phyloP scores from a whole-genome alignment of 2,329 filamentous ascomycete species.

The Colletotrichum echinochloae region DNA sequence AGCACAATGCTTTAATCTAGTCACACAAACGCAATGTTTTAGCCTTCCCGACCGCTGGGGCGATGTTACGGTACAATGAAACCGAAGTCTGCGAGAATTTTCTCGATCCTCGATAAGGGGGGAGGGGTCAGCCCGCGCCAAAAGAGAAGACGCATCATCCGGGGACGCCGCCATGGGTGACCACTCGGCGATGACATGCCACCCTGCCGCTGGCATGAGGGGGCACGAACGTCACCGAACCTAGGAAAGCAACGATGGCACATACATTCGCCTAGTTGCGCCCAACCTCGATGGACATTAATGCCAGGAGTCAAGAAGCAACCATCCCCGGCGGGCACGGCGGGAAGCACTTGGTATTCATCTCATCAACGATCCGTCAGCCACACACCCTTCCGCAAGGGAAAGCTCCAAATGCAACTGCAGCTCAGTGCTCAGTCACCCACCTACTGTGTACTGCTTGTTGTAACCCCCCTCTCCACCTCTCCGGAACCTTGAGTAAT shows the following conservation, averaged over 20 bases:
- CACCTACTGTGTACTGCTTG: too few relatives aligned
- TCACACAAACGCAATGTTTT: not conserved
- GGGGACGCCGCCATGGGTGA: not conserved
- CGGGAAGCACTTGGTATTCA: not conserved
- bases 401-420: not conserved
- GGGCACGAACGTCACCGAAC: not conserved
- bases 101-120: conserved; percentile 15
- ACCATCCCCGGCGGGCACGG: not conserved
- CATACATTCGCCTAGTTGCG: not conserved
- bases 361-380: not conserved
- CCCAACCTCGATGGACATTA: conserved; percentile 2
- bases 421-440: not conserved
- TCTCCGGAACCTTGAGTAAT: not conserved
- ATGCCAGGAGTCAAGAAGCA: too few relatives aligned
- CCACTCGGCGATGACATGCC: not conserved
- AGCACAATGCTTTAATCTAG: not conserved
- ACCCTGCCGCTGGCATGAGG: not conserved
- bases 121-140: not conserved
- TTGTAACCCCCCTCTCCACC: too few relatives aligned
- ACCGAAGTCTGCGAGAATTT: not conserved
- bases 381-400: not conserved
- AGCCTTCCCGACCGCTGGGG: not conserved
- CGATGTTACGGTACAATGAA: conserved; percentile 5
- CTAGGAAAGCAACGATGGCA: not conserved
- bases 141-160: not conserved